A percentile compares a stretch with the other conserved stretches of the same genome.
phyloP scores from a whole-genome alignment of 805 yeast genomes.

The Sugiyamaella lignohabitans region DNA sequence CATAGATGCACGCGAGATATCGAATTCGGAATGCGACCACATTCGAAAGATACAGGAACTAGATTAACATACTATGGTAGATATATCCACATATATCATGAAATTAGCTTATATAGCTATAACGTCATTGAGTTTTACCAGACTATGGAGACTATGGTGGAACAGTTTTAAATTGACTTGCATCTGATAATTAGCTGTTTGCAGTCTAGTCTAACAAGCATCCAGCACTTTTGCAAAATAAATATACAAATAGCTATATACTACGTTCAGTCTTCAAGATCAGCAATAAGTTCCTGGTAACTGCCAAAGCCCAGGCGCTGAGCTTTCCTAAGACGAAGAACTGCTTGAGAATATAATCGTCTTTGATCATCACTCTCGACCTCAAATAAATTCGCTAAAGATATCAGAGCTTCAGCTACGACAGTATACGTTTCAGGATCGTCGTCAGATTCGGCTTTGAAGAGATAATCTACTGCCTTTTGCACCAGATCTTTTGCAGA shows the following conservation, averaged over 20 bases:
- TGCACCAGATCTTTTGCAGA: constrained; percentile 40
- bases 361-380: constrained; percentile 65
- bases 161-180: too few relatives aligned
- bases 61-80: too few relatives aligned
- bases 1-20: too few relatives aligned
- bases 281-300: constrained; percentile 32
- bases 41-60: too few relatives aligned
- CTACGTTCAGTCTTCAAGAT: constrained; percentile 22
- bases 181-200: too few relatives aligned
- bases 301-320: constrained; percentile 33
- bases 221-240: too few relatives aligned
- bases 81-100: too few relatives aligned
- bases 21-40: too few relatives aligned
- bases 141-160: too few relatives aligned
- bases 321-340: constrained; percentile 58
- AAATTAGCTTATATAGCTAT: too few relatives aligned
- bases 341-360: constrained; percentile 60
- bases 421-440: constrained; percentile 78
- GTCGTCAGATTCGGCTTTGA: constrained; percentile 51
- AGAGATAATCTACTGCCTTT: constrained; percentile 52
- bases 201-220: too few relatives aligned
- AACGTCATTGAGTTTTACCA: too few relatives aligned
- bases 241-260: background rate
- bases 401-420: constrained; percentile 79
- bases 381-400: constrained; percentile 67